Evolutionary conservation across 2,329 filamentous ascomycete species (phyloP).

Genomic region (Botrytis squamosa): DNA sequence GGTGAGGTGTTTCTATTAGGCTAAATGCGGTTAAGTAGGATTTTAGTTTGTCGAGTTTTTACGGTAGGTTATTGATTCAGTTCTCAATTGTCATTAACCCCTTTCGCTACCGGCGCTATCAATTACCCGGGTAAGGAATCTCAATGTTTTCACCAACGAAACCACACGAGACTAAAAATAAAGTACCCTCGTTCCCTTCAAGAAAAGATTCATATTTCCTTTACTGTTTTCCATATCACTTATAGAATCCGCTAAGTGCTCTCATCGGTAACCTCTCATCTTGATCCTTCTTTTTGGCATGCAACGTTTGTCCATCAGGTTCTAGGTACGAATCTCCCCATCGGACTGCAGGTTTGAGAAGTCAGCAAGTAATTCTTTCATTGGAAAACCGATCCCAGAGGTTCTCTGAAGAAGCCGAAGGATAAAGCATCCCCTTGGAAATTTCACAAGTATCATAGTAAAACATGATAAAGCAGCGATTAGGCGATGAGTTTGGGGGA

Average conservation of each 20-base stretch:
- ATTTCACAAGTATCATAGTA: not conserved
- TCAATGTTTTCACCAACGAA: not conserved
- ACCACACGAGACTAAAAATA: not conserved
- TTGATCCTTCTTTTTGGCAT: not conserved
- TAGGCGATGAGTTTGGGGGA: not conserved
- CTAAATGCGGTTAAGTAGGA: no score
- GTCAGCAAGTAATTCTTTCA: not conserved
- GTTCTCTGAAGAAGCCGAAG: not conserved
- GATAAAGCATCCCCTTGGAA: not conserved
- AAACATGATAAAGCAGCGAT: not conserved
- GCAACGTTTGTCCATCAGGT: not conserved
- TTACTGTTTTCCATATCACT: not conserved
- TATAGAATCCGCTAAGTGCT: conserved; percentile 10
- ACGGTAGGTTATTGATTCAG: not conserved
- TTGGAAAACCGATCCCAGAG: not conserved
- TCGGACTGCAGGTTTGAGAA: not conserved
- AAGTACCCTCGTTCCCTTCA: not conserved
- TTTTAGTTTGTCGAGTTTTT: no score
- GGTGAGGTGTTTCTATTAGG: no score
- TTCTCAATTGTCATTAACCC: not conserved
- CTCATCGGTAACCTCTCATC: not conserved
- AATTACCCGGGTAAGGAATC: not conserved
- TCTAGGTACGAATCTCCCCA: conserved; percentile 4
- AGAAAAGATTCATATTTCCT: not conserved
- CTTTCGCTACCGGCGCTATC: not conserved